Conservation (phyloP, 805 yeast species). For the Hanseniaspora lindneri region DNA sequence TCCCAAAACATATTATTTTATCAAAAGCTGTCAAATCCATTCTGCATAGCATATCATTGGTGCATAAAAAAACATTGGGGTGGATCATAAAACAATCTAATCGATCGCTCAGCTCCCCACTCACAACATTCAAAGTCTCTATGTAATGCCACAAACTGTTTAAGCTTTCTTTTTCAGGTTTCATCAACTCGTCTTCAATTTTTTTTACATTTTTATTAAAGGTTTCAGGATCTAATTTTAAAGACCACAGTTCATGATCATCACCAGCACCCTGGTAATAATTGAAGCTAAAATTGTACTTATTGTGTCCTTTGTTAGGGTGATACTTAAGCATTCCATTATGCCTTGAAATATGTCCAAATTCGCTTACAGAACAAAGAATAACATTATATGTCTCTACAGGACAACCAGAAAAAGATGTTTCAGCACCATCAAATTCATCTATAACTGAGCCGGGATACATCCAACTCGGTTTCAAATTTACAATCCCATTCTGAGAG, state of each 20-base stretch:
- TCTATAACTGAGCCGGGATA: not conserved
- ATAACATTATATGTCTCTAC: not conserved
- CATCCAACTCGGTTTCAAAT: slow-evolving; percentile 1
- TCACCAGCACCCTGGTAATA: slow-evolving; percentile 93
- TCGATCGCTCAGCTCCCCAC: too few relatives aligned
- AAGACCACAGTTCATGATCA: slow-evolving; percentile 81
- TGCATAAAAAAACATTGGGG: not conserved
- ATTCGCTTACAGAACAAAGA: slow-evolving; percentile 6
- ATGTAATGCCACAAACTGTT: slow-evolving; percentile 16
- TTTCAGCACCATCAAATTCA: not conserved
- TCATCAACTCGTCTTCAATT: slow-evolving; percentile 23
- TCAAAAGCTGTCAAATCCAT: not conserved
- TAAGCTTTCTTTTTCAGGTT: slow-evolving; percentile 27
- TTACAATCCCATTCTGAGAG: not conserved
- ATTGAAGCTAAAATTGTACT: slow-evolving; percentile 25
- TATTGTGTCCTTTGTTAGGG: not conserved
- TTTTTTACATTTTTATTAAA: slow-evolving; percentile 42
- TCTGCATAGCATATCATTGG: not conserved
- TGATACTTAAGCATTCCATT: slow-evolving; percentile 3
- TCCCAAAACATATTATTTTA: not conserved
- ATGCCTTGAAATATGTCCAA: slow-evolving; percentile 9
- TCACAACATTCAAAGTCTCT: too few relatives aligned
- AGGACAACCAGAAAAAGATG: not conserved
- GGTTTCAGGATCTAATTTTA: slow-evolving; percentile 38
- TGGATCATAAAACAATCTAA: too few relatives aligned